Conservation (phyloP, 1,139 yeast genomes). For the Fermentozyma sake region DNA sequence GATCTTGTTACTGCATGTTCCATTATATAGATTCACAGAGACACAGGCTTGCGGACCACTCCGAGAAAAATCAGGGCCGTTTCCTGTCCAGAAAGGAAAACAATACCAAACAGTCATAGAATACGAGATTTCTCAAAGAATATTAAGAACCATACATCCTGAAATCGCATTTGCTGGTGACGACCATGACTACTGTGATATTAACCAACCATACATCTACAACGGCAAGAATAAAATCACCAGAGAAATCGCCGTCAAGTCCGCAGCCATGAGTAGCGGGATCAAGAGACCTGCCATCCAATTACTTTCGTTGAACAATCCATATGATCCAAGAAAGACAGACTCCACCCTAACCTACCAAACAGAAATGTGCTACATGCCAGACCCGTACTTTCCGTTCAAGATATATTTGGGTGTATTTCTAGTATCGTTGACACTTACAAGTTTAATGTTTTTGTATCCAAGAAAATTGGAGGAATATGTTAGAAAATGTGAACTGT, state of each 20-base stretch:
- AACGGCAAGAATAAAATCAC: conserved; percentile 33
- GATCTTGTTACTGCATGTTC: conserved; percentile 75
- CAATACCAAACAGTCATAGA: conserved; percentile 79
- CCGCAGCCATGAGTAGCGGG: conserved; percentile 93
- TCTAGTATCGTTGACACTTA: conserved; percentile 5
- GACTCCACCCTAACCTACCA: conserved; percentile 21
- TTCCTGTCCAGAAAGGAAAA: conserved; percentile 67
- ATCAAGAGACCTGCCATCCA: conserved; percentile 82
- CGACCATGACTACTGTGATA: conserved; percentile 93
- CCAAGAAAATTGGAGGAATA: conserved; percentile 4
- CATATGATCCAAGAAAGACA: conserved; percentile 17
- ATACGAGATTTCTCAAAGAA: conserved; percentile 49
- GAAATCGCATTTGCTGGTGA: conserved; percentile 80
- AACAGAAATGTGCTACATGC: conserved; percentile 66
- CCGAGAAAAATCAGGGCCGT: conserved; percentile 51
- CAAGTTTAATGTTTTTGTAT: conserved; percentile 7
- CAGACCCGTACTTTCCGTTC: conserved; percentile 59
- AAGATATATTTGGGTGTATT: conserved; percentile 28
- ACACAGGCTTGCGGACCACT: conserved; percentile 59
- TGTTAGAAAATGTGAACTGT: conserved; percentile 1
- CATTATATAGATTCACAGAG: conserved; percentile 57
- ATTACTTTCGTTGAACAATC: conserved; percentile 63
- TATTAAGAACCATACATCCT: conserved; percentile 60
- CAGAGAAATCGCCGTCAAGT: conserved; percentile 81
- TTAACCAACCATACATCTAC: conserved; percentile 48